phyloP scores from a whole-genome alignment of 225 moss, liverwort and hornwort species.

The Bryoerythrophyllum caledonicum region DNA sequence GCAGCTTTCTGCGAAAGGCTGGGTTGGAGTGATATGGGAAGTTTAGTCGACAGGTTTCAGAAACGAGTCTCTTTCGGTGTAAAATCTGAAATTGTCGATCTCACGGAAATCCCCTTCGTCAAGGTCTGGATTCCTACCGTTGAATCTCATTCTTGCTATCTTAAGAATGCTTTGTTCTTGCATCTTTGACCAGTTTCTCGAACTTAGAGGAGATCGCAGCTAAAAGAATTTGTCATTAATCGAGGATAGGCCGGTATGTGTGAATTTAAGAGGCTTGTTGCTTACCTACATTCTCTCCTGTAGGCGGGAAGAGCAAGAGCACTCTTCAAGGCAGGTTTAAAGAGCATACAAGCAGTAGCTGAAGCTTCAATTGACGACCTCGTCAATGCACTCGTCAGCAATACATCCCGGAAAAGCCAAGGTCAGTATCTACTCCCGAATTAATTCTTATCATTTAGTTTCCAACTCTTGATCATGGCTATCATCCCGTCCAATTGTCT shows the following conservation, averaged over 20 bases:
- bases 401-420: constrained; percentile 66
- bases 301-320: constrained; percentile 95
- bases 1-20: constrained; percentile 93
- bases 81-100: constrained; percentile 94
- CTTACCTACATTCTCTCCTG: constrained; percentile 16
- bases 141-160: constrained; percentile 15
- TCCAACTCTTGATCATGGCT: not conserved
- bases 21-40: constrained; percentile 92
- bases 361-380: constrained; percentile 83
- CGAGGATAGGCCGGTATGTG: not conserved
- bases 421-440: constrained; percentile 30
- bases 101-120: constrained; percentile 89
- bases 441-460: not conserved
- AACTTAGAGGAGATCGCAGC: not conserved
- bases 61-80: constrained; percentile 96
- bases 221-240: not conserved
- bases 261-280: constrained; percentile 14
- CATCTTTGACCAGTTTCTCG: constrained; percentile 1
- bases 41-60: constrained; percentile 85
- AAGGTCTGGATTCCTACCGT: constrained; percentile 56
- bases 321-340: constrained; percentile 82
- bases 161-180: constrained; percentile 17
- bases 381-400: constrained; percentile 62
- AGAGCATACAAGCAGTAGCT: constrained; percentile 88
- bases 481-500: not conserved